Evolutionary conservation across 306 rosid species (phyloP), one percentile per base, ranked within the genome.

Genomic region (Oemleria cerasiformis): DNA sequence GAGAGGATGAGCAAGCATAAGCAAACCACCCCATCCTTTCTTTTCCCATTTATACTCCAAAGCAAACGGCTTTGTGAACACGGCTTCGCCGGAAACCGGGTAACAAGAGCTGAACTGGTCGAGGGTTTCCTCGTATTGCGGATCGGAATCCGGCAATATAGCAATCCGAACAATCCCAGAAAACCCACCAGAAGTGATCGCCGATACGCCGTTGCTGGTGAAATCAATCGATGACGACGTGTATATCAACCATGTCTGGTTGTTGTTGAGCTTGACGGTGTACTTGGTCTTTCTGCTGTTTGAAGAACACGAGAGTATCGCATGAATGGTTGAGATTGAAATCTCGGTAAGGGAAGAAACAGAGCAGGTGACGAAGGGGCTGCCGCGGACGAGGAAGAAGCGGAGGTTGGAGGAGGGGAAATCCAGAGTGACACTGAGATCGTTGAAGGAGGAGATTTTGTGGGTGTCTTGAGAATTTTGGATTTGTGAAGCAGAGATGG

Each of bases 1-100:
- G 3, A 93, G 86, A 76, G 96, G 98, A 74, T 93, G 98, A 6
- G 97, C 97, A 8, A 93, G 75, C 78, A 93, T 71, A 13, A 91
- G 71, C 84, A 94, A 75, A 59, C 88, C 92, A 0, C 88, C 95
- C 68, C 86, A 84, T 0, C 96, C 95, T 56, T 75, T 82, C 87
- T 87, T 91, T 65, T 86, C 89, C 96, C 96, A 94, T 70, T 79
- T 86, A 49, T 94, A 94, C 64, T 86, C 90, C 75, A 91, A 66
- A 61, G 13, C 2, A 53, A 80, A 94, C 3, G 95, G 96, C 80
- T 80, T 78, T 3, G 83, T 76, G 23, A 94, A 65, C 39, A 63
- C 43, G 30, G 89, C 91, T 23, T 79, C 75, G 20, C 98, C 98
- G 3, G 95, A 89, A 20, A 87, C 86, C 15, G 98, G 92, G 78